Conservation (phyloP, 257 asterid genomes). For the Agastache rugosa region DNA sequence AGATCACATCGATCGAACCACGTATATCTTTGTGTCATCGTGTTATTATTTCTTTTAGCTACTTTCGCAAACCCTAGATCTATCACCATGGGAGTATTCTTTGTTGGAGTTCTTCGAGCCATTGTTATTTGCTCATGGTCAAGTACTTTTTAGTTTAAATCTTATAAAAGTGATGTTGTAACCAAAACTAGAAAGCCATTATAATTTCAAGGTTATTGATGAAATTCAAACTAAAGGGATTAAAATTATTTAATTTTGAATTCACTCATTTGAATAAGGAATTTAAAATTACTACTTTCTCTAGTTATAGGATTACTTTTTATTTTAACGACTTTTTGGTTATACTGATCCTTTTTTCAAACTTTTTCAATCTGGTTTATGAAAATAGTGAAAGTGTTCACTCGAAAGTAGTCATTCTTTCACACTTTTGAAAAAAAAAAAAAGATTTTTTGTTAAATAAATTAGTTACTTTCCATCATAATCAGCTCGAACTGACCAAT, state of each 20-base stretch:
- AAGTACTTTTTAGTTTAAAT: no score
- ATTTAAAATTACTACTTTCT: neutral
- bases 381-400: constrained; percentile 1
- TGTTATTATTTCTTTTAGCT: no score
- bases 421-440: neutral
- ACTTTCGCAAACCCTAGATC: no score
- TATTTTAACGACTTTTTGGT: neutral
- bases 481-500: constrained; percentile 37
- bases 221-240: neutral
- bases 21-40: no score
- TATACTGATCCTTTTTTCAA: neutral
- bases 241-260: no score
- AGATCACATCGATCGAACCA: no score
- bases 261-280: neutral
- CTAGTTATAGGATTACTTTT: neutral
- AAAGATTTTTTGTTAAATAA: neutral
- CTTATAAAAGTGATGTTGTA: neutral
- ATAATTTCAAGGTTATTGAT: neutral
- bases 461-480: constrained; percentile 17
- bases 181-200: neutral
- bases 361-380: neutral
- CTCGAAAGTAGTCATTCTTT: neutral
- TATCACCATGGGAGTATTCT: no score
- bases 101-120: no score
- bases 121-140: no score